Evolutionary conservation across 768 basidiomycete species (phyloP), one percentile per base, ranked within the genome.

Genomic region (Leccinum disarticulatum): DNA sequence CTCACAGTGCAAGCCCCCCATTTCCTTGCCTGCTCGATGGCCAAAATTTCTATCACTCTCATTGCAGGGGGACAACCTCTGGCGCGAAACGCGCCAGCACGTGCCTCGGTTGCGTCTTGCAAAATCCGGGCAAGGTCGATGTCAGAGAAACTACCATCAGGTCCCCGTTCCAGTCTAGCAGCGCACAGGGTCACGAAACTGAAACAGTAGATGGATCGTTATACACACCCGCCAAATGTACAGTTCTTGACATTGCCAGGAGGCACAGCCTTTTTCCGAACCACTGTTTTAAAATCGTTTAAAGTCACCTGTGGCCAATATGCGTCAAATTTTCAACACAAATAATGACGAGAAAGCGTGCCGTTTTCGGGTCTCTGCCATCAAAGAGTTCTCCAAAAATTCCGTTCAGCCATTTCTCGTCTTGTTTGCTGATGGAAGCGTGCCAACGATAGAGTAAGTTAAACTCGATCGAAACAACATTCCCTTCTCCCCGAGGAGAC

Each of bases 1-100:
- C 84, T 63, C 64, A 84, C 89, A n/a, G 87, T 87, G 69, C 89
- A 91, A n/a, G 78, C 77, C 25, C 86, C 87, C 88, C 89, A 91
- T 19, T 67, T 75, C 61, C 90, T 77, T 31, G 82, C 80, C 68
- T 87, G 86, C 62, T 84, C 76, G 17, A 92, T 91, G 2, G 82
- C 82, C 69, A 91, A 73, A 4, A 90, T 76, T 67, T 93, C 90
- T 19, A 92, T 79, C 31, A 87, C 76, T 30, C 83, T 83, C 67
- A 91, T 76, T 19, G 78, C 81, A 55, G 82, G 81, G 0, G 90
- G 90, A 54, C 81, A 87, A 4, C 87, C 85, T 19, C 86, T 79
- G 5, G 90, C 89, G 56, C 80, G 78, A 74, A 84, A 91, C 1
- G 88, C 82, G 25, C 81, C 81, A 0, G 89, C 87, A 10, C 77